Evolutionary conservation across 495 filamentous ascomycete species (phyloP), one percentile per base, ranked within the genome.

Genomic region (Parathielavia appendiculata): DNA sequence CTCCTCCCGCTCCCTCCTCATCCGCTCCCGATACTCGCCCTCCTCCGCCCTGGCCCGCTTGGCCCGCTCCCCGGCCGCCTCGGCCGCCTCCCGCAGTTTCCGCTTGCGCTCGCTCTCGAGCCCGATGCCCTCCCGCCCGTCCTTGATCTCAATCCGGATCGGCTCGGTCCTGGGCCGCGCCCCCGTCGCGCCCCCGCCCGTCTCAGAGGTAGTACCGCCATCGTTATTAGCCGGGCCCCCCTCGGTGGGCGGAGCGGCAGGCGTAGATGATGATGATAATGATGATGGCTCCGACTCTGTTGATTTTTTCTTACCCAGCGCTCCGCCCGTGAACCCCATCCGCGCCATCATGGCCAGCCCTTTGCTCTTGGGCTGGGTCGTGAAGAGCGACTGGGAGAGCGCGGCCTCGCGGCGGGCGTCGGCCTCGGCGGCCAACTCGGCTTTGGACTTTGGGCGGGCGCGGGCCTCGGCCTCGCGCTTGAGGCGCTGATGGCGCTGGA

Each of bases 271-370:
- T n/a, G 40, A 8, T 43, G 40, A 5, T n/a, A 6, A 30, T 30
- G 40, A 19, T n/a, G n/a, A 9, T 17, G 44, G 8, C 0, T 34
- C 17, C 34, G 23, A 7, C 4, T 4, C 4, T 3, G 20, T 22
- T 12, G 10, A 17, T 19, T 16, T 41, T 19, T 46, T 11, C 53
- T 38, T 59, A 63, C 85, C 86, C 1, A 93, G 90, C 4, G 96
- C 78, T 0, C 82, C 79, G 51, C 83, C 82, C 14, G 87, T 87
- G 73, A 92, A 98, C 8, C 93, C 93, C 76, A 98, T 86, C 71
- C 87, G 91, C n/a, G 89, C 85, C 92, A 98, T 93, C 91, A 98
- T 96, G 57, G 88, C 79, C 55, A 91, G 84, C 3, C 93, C 93
- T 70, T 97, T 98, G 72, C 80, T 87, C 51, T 77, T 56, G 5